Conservation (phyloP, 768 basidiomycete genomes). For the Tulasnella calospora region DNA sequence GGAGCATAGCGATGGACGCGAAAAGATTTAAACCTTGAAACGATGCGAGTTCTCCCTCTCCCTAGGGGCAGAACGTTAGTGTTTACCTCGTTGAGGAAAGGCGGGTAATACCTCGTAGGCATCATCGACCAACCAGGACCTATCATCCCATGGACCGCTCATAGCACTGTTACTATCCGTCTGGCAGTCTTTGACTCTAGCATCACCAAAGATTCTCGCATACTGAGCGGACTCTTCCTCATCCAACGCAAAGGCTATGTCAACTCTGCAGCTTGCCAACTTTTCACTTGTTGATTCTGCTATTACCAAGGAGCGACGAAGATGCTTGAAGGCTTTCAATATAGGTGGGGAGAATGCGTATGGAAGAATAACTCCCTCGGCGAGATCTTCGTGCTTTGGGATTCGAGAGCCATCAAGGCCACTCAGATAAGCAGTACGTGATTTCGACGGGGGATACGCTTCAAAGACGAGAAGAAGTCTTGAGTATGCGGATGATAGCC, state of each 20-base stretch:
- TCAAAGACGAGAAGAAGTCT: slow-evolving; percentile 60
- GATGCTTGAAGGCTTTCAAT: slow-evolving; percentile 62
- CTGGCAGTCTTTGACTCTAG: neutral
- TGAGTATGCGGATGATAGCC: slow-evolving; percentile 59
- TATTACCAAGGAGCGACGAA: slow-evolving; percentile 58
- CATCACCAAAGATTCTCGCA: slow-evolving; percentile 54
- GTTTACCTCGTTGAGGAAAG: slow-evolving; percentile 19
- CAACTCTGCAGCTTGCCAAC: slow-evolving; percentile 42
- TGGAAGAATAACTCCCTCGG: slow-evolving; percentile 27
- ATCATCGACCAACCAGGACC: slow-evolving; percentile 60
- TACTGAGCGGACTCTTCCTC: slow-evolving; percentile 55
- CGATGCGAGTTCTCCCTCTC: slow-evolving; percentile 54
- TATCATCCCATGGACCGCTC: slow-evolving; percentile 51
- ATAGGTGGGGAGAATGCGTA: slow-evolving; percentile 62
- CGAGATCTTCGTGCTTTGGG: slow-evolving; percentile 30
- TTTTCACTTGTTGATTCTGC: slow-evolving; percentile 57
- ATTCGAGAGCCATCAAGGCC: neutral
- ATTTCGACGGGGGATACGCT: slow-evolving; percentile 51
- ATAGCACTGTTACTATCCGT: slow-evolving; percentile 36
- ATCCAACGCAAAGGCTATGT: slow-evolving; percentile 59
- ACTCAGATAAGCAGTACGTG: slow-evolving; percentile 25
- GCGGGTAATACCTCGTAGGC: slow-evolving; percentile 44
- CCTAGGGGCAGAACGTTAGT: slow-evolving; percentile 39
- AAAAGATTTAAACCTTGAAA: slow-evolving; percentile 65
- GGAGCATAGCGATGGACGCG: slow-evolving; percentile 60